Base-by-base conservation (phyloP, 345 rosid species). In the Murraya paniculata region DNA sequence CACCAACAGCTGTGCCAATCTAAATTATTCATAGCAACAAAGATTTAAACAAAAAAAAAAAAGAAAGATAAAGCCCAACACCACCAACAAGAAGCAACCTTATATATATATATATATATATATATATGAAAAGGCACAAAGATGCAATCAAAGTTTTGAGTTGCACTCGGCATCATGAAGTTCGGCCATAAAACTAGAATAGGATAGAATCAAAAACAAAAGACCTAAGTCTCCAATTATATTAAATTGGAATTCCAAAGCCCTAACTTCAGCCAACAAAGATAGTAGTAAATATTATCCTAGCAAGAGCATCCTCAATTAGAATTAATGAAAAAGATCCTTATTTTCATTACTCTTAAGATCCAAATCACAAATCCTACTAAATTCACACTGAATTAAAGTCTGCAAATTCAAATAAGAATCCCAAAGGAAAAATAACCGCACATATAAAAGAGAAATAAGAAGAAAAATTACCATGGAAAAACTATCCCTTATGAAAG, bases 401-500 rank as follows among this genome's bases (percentile, higher is more conserved):
- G 57, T 45, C 16, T 11, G 33, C 38, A 48, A 9, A 62, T 5
- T 25, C 36, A 45, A 24, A 39, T n/a, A 6, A 4, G 38, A 21
- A 69, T 30, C 60, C 64, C 55, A 45, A 18, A 24, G 33, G 25
- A 66, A 71, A 68, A 31, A 1, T 13, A 45, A 11, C 2, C 33
- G 2, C 60, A 35, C 21, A 22, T 21, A 50, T 14, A 16, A 11
- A 35, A 62, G 6, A n/a, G 27, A 48, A 68, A 39, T 25, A 30
- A 53, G 25, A 24, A 21, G 11, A 31, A n/a, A 33, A 13, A 65
- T 75, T 88, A 93, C 96, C 99, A 95, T 95, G 35, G 94, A 93
- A 69, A 93, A 93, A 83, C 98, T 95, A 79, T 95, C 98, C 80
- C 98, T 90, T 57, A 95, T 81, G 33, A 95, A 85, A 18, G 98